Percentiles rank a stretch among this genome's conserved stretches.
Conservation (phyloP, 805 yeast genomes). For the Yarrowia sp. region DNA sequence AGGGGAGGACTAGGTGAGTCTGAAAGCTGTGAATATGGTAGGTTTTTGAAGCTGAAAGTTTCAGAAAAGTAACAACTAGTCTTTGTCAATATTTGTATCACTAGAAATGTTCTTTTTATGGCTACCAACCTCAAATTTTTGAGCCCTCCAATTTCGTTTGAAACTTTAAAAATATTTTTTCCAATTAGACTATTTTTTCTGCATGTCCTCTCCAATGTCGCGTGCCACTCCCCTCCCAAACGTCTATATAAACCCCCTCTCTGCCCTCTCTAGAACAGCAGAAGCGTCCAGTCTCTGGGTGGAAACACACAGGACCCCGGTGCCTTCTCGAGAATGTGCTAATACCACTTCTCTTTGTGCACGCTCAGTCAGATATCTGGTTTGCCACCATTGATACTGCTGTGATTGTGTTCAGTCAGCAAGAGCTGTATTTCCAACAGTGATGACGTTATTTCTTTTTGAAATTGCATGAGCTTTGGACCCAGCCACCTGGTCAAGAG, state of each 20-base stretch:
- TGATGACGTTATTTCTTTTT: background rate
- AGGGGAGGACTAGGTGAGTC: background rate
- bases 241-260: background rate
- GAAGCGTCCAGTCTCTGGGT: slow-evolving; percentile 16
- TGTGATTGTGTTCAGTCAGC: background rate
- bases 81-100: no score
- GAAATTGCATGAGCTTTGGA: background rate
- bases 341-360: background rate
- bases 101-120: no score
- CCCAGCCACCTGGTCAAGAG: slow-evolving; percentile 17
- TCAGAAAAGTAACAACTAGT: no score
- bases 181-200: background rate
- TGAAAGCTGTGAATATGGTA: background rate
- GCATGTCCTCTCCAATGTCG: background rate
- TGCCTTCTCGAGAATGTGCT: background rate
- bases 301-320: background rate
- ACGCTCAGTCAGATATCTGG: background rate
- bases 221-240: background rate
- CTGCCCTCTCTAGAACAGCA: background rate
- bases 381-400: background rate
- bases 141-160: no score
- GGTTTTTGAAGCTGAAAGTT: background rate
- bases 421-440: slow-evolving; percentile 11
- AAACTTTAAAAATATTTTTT: background rate
- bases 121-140: no score